Evolutionary conservation across 2,329 filamentous ascomycete species (phyloP), one percentile per base, ranked within the genome.

Genomic region (Epichloe baconii): DNA sequence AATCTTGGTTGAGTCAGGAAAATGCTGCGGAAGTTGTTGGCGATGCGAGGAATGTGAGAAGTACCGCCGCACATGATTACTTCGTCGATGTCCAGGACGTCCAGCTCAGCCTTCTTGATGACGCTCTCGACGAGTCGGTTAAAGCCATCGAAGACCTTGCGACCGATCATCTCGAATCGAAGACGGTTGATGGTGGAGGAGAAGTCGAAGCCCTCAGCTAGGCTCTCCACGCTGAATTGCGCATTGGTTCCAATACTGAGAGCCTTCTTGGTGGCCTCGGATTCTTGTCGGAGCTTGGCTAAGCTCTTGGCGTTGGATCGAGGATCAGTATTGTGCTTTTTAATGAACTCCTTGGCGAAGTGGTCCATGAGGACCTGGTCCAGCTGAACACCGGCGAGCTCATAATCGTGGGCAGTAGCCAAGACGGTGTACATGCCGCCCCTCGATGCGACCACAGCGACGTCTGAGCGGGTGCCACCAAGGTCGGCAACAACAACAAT

Each of bases 271-370:
- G 90, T 85, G 47, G 83, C 79, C 72, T 98, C 93, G 57, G 88
- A 80, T 74, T 97, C 93, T 46, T 89, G 77, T 70, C 88, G 91
- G 58, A 98, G 76, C 78, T 97, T 98, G 55, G 93, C 90, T 61
- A 96, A 73, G 61, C 86, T 85, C 62, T 83, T 83, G 51, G 83
- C 76, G 66, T 93, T 88, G 64, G 83, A 78, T 59, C 90, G 80
- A 21, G 93, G 93, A 68, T 97, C 93, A 52, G 80, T 80, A 73
- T 83, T 85, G 79, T 97, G 81, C 78, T 95, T 95, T 80, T 98
- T 97, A 64, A 93, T 79, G 73, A 98, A 98, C 71, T 98, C 93
- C 78, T 98, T 98, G 61, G 91, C 86, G 61, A 97, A 96, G 76
- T 96, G 85, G 67, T 98, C 91, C 66, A 95, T 86, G 53, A 98